Evolutionary conservation across 2,329 filamentous ascomycete genomes (phyloP).

Genomic region (Colletotrichum chrysophilum): DNA sequence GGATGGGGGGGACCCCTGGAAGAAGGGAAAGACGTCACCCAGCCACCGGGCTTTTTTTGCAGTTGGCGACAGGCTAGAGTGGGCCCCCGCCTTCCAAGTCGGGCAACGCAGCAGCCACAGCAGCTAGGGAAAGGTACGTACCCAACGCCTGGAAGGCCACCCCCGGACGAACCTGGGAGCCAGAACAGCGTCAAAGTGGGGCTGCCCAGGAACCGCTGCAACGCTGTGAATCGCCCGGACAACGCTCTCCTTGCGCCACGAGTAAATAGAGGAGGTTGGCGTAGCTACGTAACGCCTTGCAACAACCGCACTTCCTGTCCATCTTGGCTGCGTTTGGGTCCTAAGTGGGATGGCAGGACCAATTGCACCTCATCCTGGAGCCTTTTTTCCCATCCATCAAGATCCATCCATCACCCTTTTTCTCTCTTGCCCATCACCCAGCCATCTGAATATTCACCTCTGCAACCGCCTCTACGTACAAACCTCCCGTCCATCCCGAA

Average conservation of each 20-base stretch:
- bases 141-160: neutral
- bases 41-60: conserved; percentile 20
- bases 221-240: conserved; percentile 22
- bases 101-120: neutral
- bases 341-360: conserved; percentile 22
- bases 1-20: conserved; percentile 15
- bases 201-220: conserved; percentile 19
- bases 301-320: neutral
- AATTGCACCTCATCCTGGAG: conserved; percentile 11
- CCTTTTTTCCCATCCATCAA: neutral
- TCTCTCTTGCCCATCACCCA: conserved; percentile 11
- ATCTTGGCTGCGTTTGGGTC: neutral
- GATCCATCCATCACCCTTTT: conserved; percentile 11
- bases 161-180: neutral
- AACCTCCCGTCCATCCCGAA: conserved; percentile 6
- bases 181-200: neutral
- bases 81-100: neutral
- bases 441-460: conserved; percentile 26
- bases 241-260: conserved; percentile 13
- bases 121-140: neutral
- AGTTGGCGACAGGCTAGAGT: neutral
- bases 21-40: conserved; percentile 19
- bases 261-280: conserved; percentile 25
- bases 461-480: conserved; percentile 1
- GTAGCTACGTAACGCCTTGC: conserved; percentile 20